Evolutionary conservation across 371 early-diverging fungal species (phyloP).

Genomic region (Haplosporangium sp.): DNA sequence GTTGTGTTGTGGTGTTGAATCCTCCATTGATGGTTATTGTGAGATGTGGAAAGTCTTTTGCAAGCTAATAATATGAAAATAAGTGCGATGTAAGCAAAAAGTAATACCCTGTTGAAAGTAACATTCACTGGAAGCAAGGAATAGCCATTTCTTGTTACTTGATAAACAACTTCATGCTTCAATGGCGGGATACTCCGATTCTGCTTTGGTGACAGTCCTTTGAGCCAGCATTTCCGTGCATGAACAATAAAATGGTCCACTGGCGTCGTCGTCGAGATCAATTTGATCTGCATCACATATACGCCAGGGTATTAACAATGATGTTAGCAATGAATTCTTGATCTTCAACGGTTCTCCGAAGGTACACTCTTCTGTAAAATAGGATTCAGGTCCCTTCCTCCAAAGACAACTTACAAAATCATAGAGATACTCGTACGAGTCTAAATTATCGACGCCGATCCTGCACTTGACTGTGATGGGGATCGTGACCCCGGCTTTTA

Average conservation of each 20-base stretch:
- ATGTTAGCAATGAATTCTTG: too few species aligned
- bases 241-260: slow-evolving; percentile 81
- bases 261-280: slow-evolving; percentile 54
- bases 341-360: background rate
- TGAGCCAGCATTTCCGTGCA: slow-evolving; percentile 87
- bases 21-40: slow-evolving; percentile 88
- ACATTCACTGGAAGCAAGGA: background rate
- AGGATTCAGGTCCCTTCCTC: too few species aligned
- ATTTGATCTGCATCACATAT: slow-evolving; percentile 23
- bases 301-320: too few species aligned
- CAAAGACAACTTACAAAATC: slow-evolving; percentile 60
- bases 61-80: slow-evolving; percentile 28
- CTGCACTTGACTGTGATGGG: slow-evolving; percentile 83
- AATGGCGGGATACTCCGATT: slow-evolving; percentile 87
- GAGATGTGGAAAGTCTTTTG: slow-evolving; percentile 70
- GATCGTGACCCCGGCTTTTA: slow-evolving; percentile 57
- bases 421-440: slow-evolving; percentile 70
- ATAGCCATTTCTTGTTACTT: slow-evolving; percentile 41
- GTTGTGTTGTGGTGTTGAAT: slow-evolving; percentile 62
- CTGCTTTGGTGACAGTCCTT: slow-evolving; percentile 86
- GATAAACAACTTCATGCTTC: slow-evolving; percentile 80
- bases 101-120: background rate
- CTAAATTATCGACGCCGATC: slow-evolving; percentile 79
- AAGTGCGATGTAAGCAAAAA: background rate
- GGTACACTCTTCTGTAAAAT: background rate